A percentile compares a stretch with the other conserved stretches of the same genome.
Conservation (phyloP, 305 asterid genomes). For the Solanum hybrid region DNA sequence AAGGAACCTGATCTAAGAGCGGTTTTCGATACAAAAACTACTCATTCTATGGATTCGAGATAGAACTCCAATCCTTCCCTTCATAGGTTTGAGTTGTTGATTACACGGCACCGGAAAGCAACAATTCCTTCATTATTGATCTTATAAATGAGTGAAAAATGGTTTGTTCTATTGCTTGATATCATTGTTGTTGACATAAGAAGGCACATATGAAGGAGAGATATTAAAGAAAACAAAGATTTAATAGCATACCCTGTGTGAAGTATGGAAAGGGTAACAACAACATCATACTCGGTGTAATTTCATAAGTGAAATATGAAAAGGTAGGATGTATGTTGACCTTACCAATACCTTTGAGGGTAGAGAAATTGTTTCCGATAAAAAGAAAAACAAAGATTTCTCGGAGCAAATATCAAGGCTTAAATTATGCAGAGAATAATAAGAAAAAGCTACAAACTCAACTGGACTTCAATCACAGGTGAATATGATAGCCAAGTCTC, state of each 20-base stretch:
- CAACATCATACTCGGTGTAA: not conserved
- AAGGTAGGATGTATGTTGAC: not conserved
- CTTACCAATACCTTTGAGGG: not conserved
- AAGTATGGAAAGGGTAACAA: not conserved
- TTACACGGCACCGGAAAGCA: not conserved
- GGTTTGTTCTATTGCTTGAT: not conserved
- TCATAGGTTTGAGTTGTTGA: not conserved
- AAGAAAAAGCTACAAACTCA: not conserved
- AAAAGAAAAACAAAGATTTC: not conserved
- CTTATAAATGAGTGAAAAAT: not conserved
- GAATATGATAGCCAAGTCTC: not conserved
- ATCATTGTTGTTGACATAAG: not conserved
- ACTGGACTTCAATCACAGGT: not conserved
- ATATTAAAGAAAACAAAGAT: not conserved
- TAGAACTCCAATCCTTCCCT: not conserved
- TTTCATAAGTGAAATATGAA: not conserved
- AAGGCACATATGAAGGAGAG: not conserved
- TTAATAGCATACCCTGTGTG: not conserved
- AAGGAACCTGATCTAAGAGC: not conserved
- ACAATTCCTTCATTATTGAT: not conserved
- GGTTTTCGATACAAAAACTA: not conserved
- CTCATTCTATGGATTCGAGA: not conserved
- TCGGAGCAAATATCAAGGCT: not conserved
- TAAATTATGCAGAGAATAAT: not conserved
- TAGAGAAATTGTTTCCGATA: not conserved